A percentile compares a stretch with the other conserved stretches of the same genome.
Evolutionary conservation across 2,329 filamentous ascomycete genomes (phyloP).

Genomic region (Penicillium sp.): DNA sequence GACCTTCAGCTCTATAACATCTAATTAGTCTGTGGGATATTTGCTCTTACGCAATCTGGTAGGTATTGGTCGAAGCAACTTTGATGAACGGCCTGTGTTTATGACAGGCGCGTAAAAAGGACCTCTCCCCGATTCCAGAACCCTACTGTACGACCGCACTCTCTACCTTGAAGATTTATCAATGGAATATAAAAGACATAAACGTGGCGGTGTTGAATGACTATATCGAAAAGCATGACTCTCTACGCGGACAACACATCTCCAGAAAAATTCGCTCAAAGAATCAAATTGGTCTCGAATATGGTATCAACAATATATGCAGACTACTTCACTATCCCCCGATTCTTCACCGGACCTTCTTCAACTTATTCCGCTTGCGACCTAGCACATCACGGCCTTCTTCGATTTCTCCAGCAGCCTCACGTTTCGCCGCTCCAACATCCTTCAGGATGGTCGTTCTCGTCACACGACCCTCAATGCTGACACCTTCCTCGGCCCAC

Average conservation of each 20-base stretch:
- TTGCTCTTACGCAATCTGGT: too few relatives aligned
- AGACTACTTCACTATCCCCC: conserved; percentile 1
- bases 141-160: too few relatives aligned
- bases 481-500: conserved; percentile 90
- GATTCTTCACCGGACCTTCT: conserved; percentile 42
- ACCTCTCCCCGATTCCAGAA: too few relatives aligned
- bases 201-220: too few relatives aligned
- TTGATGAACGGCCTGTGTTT: too few relatives aligned
- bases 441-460: conserved; percentile 77
- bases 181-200: too few relatives aligned
- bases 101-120: too few relatives aligned
- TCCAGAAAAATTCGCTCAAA: conserved; percentile 18
- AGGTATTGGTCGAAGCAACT: too few relatives aligned
- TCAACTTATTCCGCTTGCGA: conserved; percentile 63
- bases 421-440: conserved; percentile 93
- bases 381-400: conserved; percentile 89
- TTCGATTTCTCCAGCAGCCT: conserved; percentile 87
- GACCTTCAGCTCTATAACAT: neutral
- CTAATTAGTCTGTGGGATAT: too few relatives aligned
- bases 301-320: conserved; percentile 23
- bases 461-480: conserved; percentile 86
- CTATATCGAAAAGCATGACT: neutral
- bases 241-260: neutral
- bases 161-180: too few relatives aligned
- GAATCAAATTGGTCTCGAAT: conserved; percentile 9